Evolutionary conservation across 2,329 filamentous ascomycete species (phyloP), one percentile per base, ranked within the genome.

Genomic region (Ceratocystis diversiconidia): DNA sequence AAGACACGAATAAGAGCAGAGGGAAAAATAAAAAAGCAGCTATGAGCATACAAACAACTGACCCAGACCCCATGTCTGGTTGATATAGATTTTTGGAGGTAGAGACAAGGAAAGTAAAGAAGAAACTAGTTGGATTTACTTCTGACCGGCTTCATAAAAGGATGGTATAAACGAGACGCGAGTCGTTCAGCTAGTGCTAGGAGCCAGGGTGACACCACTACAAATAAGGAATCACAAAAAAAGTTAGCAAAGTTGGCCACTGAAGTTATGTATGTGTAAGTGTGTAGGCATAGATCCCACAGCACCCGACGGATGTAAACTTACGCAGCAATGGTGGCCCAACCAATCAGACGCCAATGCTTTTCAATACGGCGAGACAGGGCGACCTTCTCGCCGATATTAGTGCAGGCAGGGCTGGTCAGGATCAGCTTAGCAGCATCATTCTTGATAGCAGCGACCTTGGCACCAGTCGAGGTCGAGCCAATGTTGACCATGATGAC

Each of bases 401-500:
- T 92, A 62, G 94, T 99, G 81, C 94, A 99, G 67, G 94, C 94
- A 57, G 92, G 92, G 74, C 86, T 92, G 68, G 92, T 97, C 71
- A 99, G 81, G 68, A 90, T 87, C 70, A 99, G 83, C 81, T 96
- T 96, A 66, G 94, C 94, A 66, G 92, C 92, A 83, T 99, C 94
- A 73, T 92, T 92, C 84, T 94, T 96, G 74, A 97, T 95, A 72
- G 90, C 92, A 67, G 94, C 85, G 64, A 99, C 90, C 85, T 97
- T 99, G 71, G 94, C 94, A 77, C 94, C 94, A 15, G 92, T 96
- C 60, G 94, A 95, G 8, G 92, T 97, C 46, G 90, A 96, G 69
- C 94, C 94, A 74, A 99, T 99, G 82, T 99, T 99, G 70, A 99
- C 94, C 94, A 99, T 97, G 77, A 99, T 87, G 73, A 97, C 91